Evolutionary conservation across 768 basidiomycete genomes (phyloP), one percentile per base, ranked within the genome.

Genomic region (Phylloporus rhodoxanthus): DNA sequence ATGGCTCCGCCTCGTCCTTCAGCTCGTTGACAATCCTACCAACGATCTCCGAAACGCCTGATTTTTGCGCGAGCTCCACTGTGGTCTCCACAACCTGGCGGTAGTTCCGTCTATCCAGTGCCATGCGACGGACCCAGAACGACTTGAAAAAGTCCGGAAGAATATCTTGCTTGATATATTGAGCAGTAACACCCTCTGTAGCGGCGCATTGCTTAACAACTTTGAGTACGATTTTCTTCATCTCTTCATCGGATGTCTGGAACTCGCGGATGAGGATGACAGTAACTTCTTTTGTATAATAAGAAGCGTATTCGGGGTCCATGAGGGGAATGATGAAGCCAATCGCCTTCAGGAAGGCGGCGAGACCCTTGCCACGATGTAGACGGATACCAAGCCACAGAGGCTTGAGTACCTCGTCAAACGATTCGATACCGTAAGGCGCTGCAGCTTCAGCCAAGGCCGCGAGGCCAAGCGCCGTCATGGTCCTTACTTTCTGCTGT

Each of bases 161-260:
- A 7, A 29, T 29, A 11, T 29, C 28, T 11, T 29, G 28, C 28
- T 92, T 95, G 65, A 99, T 96, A 68, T 97, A 99, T 34, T 82
- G 79, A 2, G 96, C 83, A 0, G 92, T 92, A 32, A 99, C 96
- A 72, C 96, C 96, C 65, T 99, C 96, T 2, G 96, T 99, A 8
- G 92, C 91, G 28, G 96, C 91, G 63, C 96, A 98, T 68, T 98
- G 96, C 70, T 98, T 96, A 59, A 99, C 94, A 49, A 99, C 96
- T 69, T 98, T 98, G 44, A 99, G 72, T 5, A 99, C 96, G 57
- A 98, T 98, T 77, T 98, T 96, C 81, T 98, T 95, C 96, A 99
- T 99, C 75, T 99, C 96, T 68, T 99, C 96, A 66, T 99, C 96
- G 8, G 95, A 95, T 6, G 94, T 96, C 68, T 95, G 93, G 75